phyloP scores from a whole-genome alignment of 495 filamentous ascomycete genomes.

The Evernia prunastri region DNA sequence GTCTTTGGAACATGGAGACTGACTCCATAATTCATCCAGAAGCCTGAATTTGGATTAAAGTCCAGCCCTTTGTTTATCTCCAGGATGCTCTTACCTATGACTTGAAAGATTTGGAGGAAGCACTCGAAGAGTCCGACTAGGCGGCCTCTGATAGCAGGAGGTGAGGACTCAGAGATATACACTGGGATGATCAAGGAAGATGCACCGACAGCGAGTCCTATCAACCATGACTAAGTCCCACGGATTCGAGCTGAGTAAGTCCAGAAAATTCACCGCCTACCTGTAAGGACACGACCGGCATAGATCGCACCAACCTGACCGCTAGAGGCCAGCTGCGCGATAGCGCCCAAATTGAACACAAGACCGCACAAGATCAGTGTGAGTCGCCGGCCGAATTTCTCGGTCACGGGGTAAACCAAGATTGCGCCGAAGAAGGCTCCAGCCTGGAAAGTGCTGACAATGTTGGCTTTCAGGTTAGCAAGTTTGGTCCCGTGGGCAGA shows the following conservation, averaged over 20 bases:
- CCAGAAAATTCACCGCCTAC: slow-evolving; percentile 57
- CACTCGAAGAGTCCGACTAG: slow-evolving; percentile 4
- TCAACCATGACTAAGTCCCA: slow-evolving; percentile 49
- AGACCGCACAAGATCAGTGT: slow-evolving; percentile 49
- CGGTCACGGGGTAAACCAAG: slow-evolving; percentile 50
- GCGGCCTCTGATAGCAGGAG: background rate
- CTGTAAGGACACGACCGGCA: slow-evolving; percentile 65
- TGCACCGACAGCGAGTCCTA: slow-evolving; percentile 49
- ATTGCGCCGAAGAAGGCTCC: slow-evolving; percentile 65
- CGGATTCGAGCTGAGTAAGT: too few relatives aligned
- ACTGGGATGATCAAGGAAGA: slow-evolving; percentile 1
- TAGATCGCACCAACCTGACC: slow-evolving; percentile 64
- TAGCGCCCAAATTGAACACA: slow-evolving; percentile 59
- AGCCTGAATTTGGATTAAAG: background rate
- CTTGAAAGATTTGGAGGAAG: slow-evolving; percentile 27
- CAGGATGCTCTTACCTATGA: slow-evolving; percentile 29
- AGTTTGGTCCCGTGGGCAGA: slow-evolving; percentile 34
- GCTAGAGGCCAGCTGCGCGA: slow-evolving; percentile 53
- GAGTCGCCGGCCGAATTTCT: slow-evolving; percentile 53
- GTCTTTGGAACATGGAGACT: slow-evolving; percentile 34
- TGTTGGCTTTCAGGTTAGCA: slow-evolving; percentile 44
- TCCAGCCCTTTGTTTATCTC: slow-evolving; percentile 27
- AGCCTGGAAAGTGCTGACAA: slow-evolving; percentile 56
- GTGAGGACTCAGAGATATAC: background rate
- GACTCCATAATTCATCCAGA: slow-evolving; percentile 48